phyloP scores from a whole-genome alignment of 306 rosid genomes.

The Dryas alaskensis region DNA sequence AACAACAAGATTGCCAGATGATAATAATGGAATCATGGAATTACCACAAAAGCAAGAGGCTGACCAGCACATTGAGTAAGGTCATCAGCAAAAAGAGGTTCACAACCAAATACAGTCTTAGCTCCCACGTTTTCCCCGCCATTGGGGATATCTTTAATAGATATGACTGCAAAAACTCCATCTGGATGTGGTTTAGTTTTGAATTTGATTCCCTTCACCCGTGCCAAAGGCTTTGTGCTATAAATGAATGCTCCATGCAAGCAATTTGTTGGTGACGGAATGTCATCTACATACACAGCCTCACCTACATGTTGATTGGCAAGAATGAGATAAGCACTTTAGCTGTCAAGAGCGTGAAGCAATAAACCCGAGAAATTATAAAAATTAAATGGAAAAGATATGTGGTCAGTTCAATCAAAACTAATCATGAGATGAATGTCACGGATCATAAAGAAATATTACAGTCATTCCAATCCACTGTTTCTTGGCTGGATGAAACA shows the following conservation, averaged over 20 bases:
- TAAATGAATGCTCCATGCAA: constrained; percentile 68
- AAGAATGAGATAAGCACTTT: background rate
- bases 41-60: constrained; percentile 80
- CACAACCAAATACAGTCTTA: constrained; percentile 54
- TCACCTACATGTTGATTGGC: constrained; percentile 57
- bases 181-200: constrained; percentile 39
- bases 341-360: background rate
- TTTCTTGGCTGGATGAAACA: background rate
- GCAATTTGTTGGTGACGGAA: constrained; percentile 83
- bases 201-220: constrained; percentile 56
- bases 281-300: constrained; percentile 89
- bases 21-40: constrained; percentile 23
- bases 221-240: constrained; percentile 74
- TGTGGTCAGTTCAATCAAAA: background rate
- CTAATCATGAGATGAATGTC: background rate
- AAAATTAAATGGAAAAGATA: background rate
- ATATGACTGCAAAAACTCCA: constrained; percentile 54
- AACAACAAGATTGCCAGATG: constrained; percentile 18
- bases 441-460: background rate
- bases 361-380: background rate
- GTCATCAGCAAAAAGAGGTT: constrained; percentile 72
- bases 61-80: constrained; percentile 71
- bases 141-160: constrained; percentile 69
- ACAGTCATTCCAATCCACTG: background rate
- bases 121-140: constrained; percentile 75